Conservation (phyloP, 495 filamentous ascomycete species). For the Rhypophila decipiens region DNA sequence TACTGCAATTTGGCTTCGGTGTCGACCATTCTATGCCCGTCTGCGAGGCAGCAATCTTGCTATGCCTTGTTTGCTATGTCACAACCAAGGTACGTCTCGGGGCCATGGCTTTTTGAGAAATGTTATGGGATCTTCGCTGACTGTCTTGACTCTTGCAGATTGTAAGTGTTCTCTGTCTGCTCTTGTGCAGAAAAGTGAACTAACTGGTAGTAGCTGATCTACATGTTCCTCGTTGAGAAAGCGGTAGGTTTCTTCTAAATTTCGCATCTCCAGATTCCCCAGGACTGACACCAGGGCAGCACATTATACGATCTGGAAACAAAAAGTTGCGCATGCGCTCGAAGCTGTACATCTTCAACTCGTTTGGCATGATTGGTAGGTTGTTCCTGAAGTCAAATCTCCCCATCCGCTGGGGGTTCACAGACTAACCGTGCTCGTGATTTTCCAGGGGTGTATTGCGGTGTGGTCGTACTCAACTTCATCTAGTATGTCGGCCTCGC, state of each 20-base stretch:
- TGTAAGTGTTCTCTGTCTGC: slow-evolving; percentile 17
- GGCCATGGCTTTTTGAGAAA: not conserved
- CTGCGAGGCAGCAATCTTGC: slow-evolving; percentile 43
- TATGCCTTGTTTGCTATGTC: slow-evolving; percentile 47
- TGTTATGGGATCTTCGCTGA: slow-evolving; percentile 1
- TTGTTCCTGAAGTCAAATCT: not conserved
- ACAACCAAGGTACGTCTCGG: slow-evolving; percentile 41
- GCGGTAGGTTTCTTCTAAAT: slow-evolving; percentile 28
- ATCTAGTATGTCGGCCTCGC: slow-evolving; percentile 35
- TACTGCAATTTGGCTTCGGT: slow-evolving; percentile 45
- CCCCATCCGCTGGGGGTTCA: not conserved
- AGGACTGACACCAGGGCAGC: slow-evolving; percentile 24
- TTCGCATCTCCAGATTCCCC: too few species aligned
- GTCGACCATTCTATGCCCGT: slow-evolving; percentile 32
- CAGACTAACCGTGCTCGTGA: slow-evolving; percentile 7
- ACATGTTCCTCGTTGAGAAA: slow-evolving; percentile 49
- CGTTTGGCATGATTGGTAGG: slow-evolving; percentile 46
- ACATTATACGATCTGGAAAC: slow-evolving; percentile 38
- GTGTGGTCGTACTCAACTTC: slow-evolving; percentile 44
- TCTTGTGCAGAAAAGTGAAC: not conserved
- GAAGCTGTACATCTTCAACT: slow-evolving; percentile 46
- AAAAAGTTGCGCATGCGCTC: slow-evolving; percentile 38
- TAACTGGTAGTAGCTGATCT: slow-evolving; percentile 37
- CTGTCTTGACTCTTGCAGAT: slow-evolving; percentile 21
- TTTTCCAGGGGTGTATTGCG: slow-evolving; percentile 33